Evolutionary conservation across 2,329 filamentous ascomycete genomes (phyloP).

Genomic region (Phaeophleospora eucalypticola): DNA sequence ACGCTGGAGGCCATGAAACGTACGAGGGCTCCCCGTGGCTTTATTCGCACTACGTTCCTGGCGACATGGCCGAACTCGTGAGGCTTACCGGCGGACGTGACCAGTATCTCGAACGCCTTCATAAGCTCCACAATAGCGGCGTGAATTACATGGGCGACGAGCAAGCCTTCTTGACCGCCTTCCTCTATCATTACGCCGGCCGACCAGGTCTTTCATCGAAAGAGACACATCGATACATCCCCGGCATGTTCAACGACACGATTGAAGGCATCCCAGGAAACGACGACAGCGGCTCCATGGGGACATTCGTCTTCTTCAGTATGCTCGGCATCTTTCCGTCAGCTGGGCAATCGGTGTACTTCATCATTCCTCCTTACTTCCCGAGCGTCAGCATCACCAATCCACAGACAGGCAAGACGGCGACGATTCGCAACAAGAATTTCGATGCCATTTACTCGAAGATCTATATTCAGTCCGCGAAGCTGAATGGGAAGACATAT

Average conservation of each 20-base stretch:
- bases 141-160: constrained; percentile 23
- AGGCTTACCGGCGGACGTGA: constrained; percentile 16
- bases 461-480: constrained; percentile 62
- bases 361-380: constrained; percentile 56
- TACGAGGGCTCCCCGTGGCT: constrained; percentile 21
- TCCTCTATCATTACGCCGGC: constrained; percentile 64
- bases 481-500: constrained; percentile 62
- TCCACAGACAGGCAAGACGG: constrained; percentile 53
- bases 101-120: constrained; percentile 37
- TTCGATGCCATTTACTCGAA: constrained; percentile 39
- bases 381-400: constrained; percentile 53
- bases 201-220: constrained; percentile 59
- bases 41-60: constrained; percentile 21
- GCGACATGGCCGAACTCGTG: constrained; percentile 20
- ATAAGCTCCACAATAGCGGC: constrained; percentile 57
- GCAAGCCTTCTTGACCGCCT: constrained; percentile 38
- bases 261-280: constrained; percentile 62
- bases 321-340: constrained; percentile 67
- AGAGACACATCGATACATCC: constrained; percentile 56
- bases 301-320: constrained; percentile 65
- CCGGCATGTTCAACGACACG: constrained; percentile 55
- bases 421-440: constrained; percentile 44
- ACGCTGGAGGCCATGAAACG: constrained; percentile 17
- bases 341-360: constrained; percentile 58
- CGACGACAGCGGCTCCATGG: constrained; percentile 68